Evolutionary conservation across 108 stramenopile genomes (phyloP).

Genomic region (Fistulifera pelliculosa): DNA sequence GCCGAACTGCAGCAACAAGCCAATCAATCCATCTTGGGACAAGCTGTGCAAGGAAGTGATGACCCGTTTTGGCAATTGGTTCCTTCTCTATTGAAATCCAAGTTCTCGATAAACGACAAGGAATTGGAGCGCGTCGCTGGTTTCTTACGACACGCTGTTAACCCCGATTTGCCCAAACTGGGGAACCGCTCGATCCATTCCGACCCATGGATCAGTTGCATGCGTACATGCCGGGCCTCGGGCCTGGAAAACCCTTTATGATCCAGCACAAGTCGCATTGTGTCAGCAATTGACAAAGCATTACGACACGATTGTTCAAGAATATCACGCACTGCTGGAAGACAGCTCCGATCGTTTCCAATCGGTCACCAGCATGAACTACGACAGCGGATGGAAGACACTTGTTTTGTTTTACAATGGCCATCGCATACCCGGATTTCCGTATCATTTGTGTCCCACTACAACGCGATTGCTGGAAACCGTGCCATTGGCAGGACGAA

Average conservation of each 20-base stretch:
- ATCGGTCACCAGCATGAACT: conserved; percentile 82
- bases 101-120: conserved; percentile 57
- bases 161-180: conserved; percentile 30
- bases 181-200: conserved; percentile 47
- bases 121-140: conserved; percentile 64
- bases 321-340: conserved; percentile 57
- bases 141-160: conserved; percentile 48
- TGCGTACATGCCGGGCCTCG: conserved; percentile 75
- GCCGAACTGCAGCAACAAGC: conserved; percentile 41
- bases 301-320: conserved; percentile 50
- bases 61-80: conserved; percentile 78
- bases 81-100: conserved; percentile 59
- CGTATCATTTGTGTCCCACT: conserved; percentile 76
- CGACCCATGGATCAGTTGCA: conserved; percentile 74
- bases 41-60: conserved; percentile 37
- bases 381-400: conserved; percentile 79
- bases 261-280: conserved; percentile 40
- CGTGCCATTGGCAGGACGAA: conserved; percentile 75
- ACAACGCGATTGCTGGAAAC: conserved; percentile 71
- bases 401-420: conserved; percentile 80
- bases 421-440: conserved; percentile 76
- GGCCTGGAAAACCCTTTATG: conserved; percentile 51
- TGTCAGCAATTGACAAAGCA: conserved; percentile 57
- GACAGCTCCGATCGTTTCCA: conserved; percentile 68
- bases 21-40: conserved; percentile 38